Base-by-base conservation (phyloP, 1,139 yeast genomes). In the Yamadazyma taylorii region DNA sequence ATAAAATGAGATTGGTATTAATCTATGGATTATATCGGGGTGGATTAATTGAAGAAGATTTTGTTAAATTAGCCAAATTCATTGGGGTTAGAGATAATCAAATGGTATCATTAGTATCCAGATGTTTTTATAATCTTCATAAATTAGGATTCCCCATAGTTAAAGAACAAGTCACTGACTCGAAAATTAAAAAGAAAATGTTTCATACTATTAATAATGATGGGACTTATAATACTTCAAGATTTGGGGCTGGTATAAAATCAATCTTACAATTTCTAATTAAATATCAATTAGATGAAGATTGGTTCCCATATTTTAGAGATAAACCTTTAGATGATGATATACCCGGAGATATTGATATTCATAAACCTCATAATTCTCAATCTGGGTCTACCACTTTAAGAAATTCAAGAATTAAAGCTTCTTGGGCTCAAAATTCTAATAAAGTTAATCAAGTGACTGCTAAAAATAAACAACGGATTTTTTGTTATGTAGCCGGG, bases 401-500 rank as follows among this genome's bases (percentile, higher is more conserved):
- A 46, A 73, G 92, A 46, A 86, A 84, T 52, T 79, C 87, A 5
- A 71, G 88, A 33, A 87, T 84, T 47, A 81, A 84, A 46, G 92
- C 95, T 0, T 79, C 83, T 1, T 87, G 96, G 95, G 89, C 94
- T 1, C 75, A 71, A 41, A 67, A 75, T 11, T 69, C 80, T 17
- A 58, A 61, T 3, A 58, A 66, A 31, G 42, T 54, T 11, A 35
- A 52, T 10, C 46, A 42, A 39, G 37, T 32, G 37, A n/a, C 46
- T 12, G 24, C 39, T 26, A 67, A 73, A n/a, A 75, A 79, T 31
- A 75, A 78, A 47, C 95, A 86, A 52, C 65, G 92, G 33, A 72
- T 90, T 7, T 78, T 90, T 50, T 79, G 89, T 42, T 92, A 81
- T 55, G 77, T 89, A 27, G 85, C 94, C 1, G 99, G 99, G 16